A percentile compares a stretch with the other conserved stretches of the same genome.
Conservation (phyloP, 108 stramenopile species). For the Skeletonema potamos region DNA sequence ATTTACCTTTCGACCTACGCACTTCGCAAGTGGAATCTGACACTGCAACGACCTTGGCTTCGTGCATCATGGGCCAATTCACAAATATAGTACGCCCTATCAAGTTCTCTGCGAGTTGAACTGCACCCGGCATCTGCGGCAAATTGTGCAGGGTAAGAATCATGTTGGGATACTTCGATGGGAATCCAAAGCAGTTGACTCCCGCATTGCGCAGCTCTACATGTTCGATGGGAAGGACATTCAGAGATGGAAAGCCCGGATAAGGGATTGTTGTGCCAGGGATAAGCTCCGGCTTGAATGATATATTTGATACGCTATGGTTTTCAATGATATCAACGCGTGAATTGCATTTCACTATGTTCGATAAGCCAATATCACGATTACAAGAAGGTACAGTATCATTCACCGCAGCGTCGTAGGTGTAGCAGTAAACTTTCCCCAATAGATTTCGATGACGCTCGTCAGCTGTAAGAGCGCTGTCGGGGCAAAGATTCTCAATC, state of each 20-base stretch:
- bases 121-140: slow-evolving; percentile 72
- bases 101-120: slow-evolving; percentile 67
- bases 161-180: slow-evolving; percentile 88
- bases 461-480: slow-evolving; percentile 62
- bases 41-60: slow-evolving; percentile 91
- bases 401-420: slow-evolving; percentile 70
- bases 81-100: slow-evolving; percentile 88
- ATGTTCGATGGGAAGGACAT: slow-evolving; percentile 79
- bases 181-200: slow-evolving; percentile 86
- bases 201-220: slow-evolving; percentile 67
- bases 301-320: slow-evolving; percentile 49
- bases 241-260: slow-evolving; percentile 92
- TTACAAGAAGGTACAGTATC: slow-evolving; percentile 81
- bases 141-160: slow-evolving; percentile 74
- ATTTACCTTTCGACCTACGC: slow-evolving; percentile 48
- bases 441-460: slow-evolving; percentile 82
- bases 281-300: slow-evolving; percentile 84
- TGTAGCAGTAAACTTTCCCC: slow-evolving; percentile 79
- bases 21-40: slow-evolving; percentile 74
- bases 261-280: slow-evolving; percentile 85
- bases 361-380: slow-evolving; percentile 79
- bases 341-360: slow-evolving; percentile 82
- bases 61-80: slow-evolving; percentile 99
- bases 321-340: slow-evolving; percentile 66
- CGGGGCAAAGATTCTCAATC: slow-evolving; percentile 81